Percentiles rank a stretch among this genome's conserved stretches.
Evolutionary conservation across 257 asterid genomes (phyloP).

Genomic region (Henckelia pumila): DNA sequence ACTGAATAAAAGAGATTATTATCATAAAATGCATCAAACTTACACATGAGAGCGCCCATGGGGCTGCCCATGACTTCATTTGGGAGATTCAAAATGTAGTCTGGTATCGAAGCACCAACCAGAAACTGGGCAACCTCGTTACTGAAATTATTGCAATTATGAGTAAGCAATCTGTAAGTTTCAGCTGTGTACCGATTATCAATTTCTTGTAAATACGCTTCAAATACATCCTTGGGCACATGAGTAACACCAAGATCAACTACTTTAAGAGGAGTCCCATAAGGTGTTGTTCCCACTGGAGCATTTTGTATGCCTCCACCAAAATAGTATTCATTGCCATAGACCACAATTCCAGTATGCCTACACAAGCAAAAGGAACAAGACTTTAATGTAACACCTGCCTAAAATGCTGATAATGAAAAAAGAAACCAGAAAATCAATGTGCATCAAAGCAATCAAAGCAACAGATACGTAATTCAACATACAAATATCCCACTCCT

Average conservation of each 20-base stretch:
- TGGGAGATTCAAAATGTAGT: slow-evolving; percentile 80
- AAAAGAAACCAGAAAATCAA: background rate
- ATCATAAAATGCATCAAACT: slow-evolving; percentile 29
- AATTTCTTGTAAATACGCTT: slow-evolving; percentile 74
- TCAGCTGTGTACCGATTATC: slow-evolving; percentile 84
- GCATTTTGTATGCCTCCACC: slow-evolving; percentile 84
- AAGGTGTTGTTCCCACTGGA: slow-evolving; percentile 74
- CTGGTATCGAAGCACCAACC: slow-evolving; percentile 70
- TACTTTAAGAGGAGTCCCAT: slow-evolving; percentile 76
- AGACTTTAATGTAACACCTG: background rate
- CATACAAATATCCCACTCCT: background rate
- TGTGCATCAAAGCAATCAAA: slow-evolving; percentile 2
- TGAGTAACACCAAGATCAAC: slow-evolving; percentile 86
- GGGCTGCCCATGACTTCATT: slow-evolving; percentile 89
- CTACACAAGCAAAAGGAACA: slow-evolving; percentile 33
- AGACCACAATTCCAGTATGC: slow-evolving; percentile 95
- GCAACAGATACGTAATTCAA: background rate
- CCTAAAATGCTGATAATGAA: background rate
- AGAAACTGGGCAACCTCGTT: slow-evolving; percentile 91
- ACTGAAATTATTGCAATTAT: slow-evolving; percentile 94
- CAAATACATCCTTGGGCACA: slow-evolving; percentile 84
- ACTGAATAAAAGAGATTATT: background rate
- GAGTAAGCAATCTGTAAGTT: slow-evolving; percentile 71
- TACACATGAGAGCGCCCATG: slow-evolving; percentile 79
- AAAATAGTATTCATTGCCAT: slow-evolving; percentile 81